Evolutionary conservation across 257 asterid genomes (phyloP).

Genomic region (Penstemon eatonii): DNA sequence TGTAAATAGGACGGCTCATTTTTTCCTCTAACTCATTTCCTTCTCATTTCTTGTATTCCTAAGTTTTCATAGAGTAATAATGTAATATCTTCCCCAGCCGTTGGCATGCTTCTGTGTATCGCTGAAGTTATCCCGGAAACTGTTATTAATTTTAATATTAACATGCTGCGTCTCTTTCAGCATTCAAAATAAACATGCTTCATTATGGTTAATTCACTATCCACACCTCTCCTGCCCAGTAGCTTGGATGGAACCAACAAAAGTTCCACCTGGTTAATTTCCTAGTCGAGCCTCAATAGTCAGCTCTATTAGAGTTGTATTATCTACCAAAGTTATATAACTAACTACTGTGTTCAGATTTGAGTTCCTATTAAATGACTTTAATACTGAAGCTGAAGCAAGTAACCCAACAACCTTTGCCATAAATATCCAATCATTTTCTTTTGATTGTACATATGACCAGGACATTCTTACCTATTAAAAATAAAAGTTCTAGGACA

Average conservation of each 20-base stretch:
- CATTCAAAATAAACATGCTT: neutral
- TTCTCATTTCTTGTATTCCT: slow-evolving; percentile 1
- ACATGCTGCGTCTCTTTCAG: too few relatives aligned
- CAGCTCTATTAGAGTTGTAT: neutral
- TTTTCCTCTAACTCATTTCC: slow-evolving; percentile 5
- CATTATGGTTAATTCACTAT: neutral
- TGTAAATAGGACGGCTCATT: neutral
- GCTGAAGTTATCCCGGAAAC: neutral
- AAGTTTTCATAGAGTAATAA: slow-evolving; percentile 9
- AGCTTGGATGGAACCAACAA: slow-evolving; percentile 10
- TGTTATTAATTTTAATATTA: slow-evolving; percentile 1
- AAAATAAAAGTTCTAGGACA: neutral
- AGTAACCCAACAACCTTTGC: neutral
- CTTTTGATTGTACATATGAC: neutral
- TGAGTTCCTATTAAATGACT: slow-evolving; percentile 17
- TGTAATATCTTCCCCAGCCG: slow-evolving; percentile 10
- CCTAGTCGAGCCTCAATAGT: neutral
- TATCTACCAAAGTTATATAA: neutral
- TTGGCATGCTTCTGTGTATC: slow-evolving; percentile 13
- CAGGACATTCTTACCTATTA: neutral
- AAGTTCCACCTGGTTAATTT: neutral
- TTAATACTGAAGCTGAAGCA: too few relatives aligned
- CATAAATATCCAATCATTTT: neutral
- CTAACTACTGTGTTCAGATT: slow-evolving; percentile 11
- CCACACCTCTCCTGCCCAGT: neutral